Conservation (phyloP, 768 basidiomycete species). For the Leucocoprinus sp. region DNA sequence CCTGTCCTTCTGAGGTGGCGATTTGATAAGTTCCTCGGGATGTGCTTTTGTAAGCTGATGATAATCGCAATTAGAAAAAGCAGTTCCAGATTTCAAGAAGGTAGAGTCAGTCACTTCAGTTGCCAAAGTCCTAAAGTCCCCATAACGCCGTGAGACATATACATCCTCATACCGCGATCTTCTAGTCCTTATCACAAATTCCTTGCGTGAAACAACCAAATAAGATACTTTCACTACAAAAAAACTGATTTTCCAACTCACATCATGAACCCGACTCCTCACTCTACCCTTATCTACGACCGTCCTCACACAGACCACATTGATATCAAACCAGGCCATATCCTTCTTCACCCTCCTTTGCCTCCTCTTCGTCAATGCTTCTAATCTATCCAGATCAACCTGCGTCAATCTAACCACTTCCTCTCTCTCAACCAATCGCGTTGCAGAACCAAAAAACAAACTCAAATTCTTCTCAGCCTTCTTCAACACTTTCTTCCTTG, state of each 20-base stretch:
- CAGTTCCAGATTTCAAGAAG: background rate
- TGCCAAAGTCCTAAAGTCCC: conserved; percentile 87
- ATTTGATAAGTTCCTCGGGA: conserved; percentile 70
- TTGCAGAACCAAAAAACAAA: conserved; percentile 73
- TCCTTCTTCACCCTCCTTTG: conserved; percentile 38
- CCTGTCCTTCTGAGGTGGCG: conserved; percentile 86
- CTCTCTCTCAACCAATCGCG: conserved; percentile 77
- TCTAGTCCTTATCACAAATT: conserved; percentile 90
- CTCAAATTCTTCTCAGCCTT: conserved; percentile 82
- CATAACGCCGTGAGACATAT: conserved; percentile 88
- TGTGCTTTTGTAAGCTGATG: conserved; percentile 77
- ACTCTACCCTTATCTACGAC: conserved; percentile 81
- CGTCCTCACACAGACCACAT: conserved; percentile 81
- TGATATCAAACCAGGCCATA: conserved; percentile 74
- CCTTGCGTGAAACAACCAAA: conserved; percentile 42
- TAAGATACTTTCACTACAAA: conserved; percentile 3
- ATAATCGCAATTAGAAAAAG: background rate
- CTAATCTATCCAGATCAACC: conserved; percentile 72
- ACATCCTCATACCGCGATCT: conserved; percentile 66
- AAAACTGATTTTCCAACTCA: conserved; percentile 30
- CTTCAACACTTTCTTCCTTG: conserved; percentile 58
- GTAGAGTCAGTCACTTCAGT: conserved; percentile 52
- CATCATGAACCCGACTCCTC: conserved; percentile 82
- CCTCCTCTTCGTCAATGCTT: conserved; percentile 59
- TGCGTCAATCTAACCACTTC: conserved; percentile 88